phyloP scores from a whole-genome alignment of 768 basidiomycete genomes.

The Pholiota molesta region DNA sequence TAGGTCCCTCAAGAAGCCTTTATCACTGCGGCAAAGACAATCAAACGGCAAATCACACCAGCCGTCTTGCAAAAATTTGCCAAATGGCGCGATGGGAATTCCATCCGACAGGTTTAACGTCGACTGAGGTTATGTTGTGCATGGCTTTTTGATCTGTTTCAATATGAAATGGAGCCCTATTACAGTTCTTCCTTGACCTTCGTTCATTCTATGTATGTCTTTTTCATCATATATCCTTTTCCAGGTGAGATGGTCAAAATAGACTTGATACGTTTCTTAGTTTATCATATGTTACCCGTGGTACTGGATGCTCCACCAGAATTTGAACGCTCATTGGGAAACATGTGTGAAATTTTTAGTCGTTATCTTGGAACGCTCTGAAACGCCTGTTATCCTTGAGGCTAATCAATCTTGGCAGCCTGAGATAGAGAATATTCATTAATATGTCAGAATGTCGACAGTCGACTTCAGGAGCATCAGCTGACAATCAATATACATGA shows the following conservation, averaged over 20 bases:
- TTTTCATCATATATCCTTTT: background rate
- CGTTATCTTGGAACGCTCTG: background rate
- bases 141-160: too few relatives aligned
- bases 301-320: background rate
- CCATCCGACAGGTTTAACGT: constrained; percentile 24
- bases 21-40: constrained; percentile 65
- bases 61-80: constrained; percentile 73
- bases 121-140: background rate
- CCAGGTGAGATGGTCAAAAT: background rate
- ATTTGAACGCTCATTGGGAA: background rate
- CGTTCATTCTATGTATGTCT: too few relatives aligned
- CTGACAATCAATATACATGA: background rate
- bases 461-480: background rate
- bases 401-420: background rate
- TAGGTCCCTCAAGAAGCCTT: constrained; percentile 82
- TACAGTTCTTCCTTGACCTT: too few relatives aligned
- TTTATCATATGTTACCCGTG: background rate
- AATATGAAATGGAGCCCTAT: background rate
- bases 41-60: constrained; percentile 85
- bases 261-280: background rate
- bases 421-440: background rate
- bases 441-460: background rate
- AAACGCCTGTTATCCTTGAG: background rate
- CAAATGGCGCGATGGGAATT: constrained; percentile 56
- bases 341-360: background rate